phyloP scores from a whole-genome alignment of 768 basidiomycete genomes.

The Clavulina sp. region DNA sequence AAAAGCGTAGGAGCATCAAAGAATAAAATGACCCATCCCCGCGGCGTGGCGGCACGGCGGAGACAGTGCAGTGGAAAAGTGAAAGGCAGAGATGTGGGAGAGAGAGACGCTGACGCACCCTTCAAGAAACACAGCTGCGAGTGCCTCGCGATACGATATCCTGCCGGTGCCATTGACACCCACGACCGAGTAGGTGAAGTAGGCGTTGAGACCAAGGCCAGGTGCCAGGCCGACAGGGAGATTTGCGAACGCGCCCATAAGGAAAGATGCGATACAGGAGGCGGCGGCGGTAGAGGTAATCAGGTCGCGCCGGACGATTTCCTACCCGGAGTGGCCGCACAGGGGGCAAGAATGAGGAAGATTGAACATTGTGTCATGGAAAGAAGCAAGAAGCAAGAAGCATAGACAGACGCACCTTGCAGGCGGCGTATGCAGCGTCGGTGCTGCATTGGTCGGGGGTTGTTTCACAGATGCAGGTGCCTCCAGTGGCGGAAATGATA shows the following conservation, averaged over 20 bases:
- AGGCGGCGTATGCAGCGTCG: constrained; percentile 16
- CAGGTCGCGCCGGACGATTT: constrained; percentile 41
- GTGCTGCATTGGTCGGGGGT: constrained; percentile 28
- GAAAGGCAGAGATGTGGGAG: background rate
- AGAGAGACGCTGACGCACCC: constrained; percentile 43
- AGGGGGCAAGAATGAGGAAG: background rate
- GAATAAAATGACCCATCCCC: too few relatives aligned
- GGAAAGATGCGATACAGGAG: constrained; percentile 51
- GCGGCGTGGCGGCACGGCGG: too few relatives aligned
- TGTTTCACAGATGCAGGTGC: constrained; percentile 51
- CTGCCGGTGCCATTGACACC: constrained; percentile 59
- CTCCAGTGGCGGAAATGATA: constrained; percentile 59
- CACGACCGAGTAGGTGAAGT: constrained; percentile 81
- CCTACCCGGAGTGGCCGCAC: too few relatives aligned
- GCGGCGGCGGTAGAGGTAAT: constrained; percentile 72
- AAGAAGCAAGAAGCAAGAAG: constrained; percentile 19
- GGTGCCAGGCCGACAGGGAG: constrained; percentile 79
- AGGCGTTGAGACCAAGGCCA: constrained; percentile 40
- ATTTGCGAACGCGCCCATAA: constrained; percentile 75
- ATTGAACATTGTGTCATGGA: background rate
- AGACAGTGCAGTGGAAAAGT: too few relatives aligned
- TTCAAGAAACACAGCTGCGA: constrained; percentile 76
- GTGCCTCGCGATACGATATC: constrained; percentile 60
- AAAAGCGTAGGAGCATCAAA: too few relatives aligned
- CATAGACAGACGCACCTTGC: constrained; percentile 38